phyloP scores from a whole-genome alignment of 2,329 filamentous ascomycete species.

The Sclerotinia nivalis region DNA sequence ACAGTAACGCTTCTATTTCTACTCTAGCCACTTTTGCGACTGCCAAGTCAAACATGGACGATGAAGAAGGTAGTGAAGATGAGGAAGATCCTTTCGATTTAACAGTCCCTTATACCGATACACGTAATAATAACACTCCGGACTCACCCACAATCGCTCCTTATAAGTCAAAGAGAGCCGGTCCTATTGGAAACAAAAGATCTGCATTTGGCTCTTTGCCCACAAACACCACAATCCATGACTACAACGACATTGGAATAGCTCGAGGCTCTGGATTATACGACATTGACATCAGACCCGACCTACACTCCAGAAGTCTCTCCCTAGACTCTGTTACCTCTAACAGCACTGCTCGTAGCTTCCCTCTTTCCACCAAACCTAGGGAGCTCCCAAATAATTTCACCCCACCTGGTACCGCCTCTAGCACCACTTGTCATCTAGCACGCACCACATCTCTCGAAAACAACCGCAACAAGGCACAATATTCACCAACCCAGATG shows the following conservation, averaged over 20 bases:
- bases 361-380: slow-evolving; percentile 58
- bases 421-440: not conserved
- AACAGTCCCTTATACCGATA: not conserved
- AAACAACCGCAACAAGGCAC: slow-evolving; percentile 26
- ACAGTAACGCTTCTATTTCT: slow-evolving; percentile 60
- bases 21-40: slow-evolving; percentile 64
- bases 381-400: slow-evolving; percentile 37
- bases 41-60: slow-evolving; percentile 53
- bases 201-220: slow-evolving; percentile 37
- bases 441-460: slow-evolving; percentile 25
- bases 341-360: slow-evolving; percentile 60
- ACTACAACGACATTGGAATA: slow-evolving; percentile 23
- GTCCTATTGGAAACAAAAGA: slow-evolving; percentile 33
- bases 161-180: slow-evolving; percentile 19
- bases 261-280: slow-evolving; percentile 29
- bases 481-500: slow-evolving; percentile 39
- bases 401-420: slow-evolving; percentile 16
- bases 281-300: slow-evolving; percentile 49
- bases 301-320: slow-evolving; percentile 49
- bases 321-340: slow-evolving; percentile 43
- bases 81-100: slow-evolving; percentile 38
- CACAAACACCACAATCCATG: slow-evolving; percentile 23
- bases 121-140: not conserved
- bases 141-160: slow-evolving; percentile 12
- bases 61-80: slow-evolving; percentile 44